phyloP scores from a whole-genome alignment of 352 stramenopile genomes.

The Phytophthora fragariae region DNA sequence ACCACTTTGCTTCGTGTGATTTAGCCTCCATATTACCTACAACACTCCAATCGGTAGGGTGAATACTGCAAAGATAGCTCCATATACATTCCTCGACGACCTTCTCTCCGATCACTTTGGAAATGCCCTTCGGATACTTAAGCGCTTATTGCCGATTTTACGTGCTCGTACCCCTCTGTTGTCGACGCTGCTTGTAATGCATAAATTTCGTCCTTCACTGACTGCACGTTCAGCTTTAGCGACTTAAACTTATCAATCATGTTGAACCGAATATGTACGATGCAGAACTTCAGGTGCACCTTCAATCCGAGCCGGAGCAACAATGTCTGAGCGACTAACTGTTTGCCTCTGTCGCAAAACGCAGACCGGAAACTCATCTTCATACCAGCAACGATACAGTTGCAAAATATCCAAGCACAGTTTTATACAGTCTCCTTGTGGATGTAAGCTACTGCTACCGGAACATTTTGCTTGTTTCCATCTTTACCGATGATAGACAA shows the following conservation, averaged over 20 bases:
- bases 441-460: too few species aligned
- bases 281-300: constrained; percentile 15
- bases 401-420: too few species aligned
- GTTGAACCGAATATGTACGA: constrained; percentile 20
- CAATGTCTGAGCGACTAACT: background rate
- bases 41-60: constrained; percentile 8
- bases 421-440: too few species aligned
- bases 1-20: background rate
- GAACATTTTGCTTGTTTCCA: too few species aligned
- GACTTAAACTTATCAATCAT: constrained; percentile 20
- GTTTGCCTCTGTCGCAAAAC: constrained; percentile 12
- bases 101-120: background rate
- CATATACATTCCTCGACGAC: constrained; percentile 4
- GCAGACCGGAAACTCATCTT: too few species aligned
- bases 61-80: constrained; percentile 15
- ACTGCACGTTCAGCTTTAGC: constrained; percentile 3
- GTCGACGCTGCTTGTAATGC: background rate
- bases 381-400: too few species aligned
- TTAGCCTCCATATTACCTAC: constrained; percentile 6
- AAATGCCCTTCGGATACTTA: background rate
- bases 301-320: background rate
- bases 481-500: too few species aligned
- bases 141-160: background rate
- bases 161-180: constrained; percentile 1
- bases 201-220: constrained; percentile 11